Evolutionary conservation across 805 yeast species (phyloP).

Genomic region (Monosporozyma servazzii): DNA sequence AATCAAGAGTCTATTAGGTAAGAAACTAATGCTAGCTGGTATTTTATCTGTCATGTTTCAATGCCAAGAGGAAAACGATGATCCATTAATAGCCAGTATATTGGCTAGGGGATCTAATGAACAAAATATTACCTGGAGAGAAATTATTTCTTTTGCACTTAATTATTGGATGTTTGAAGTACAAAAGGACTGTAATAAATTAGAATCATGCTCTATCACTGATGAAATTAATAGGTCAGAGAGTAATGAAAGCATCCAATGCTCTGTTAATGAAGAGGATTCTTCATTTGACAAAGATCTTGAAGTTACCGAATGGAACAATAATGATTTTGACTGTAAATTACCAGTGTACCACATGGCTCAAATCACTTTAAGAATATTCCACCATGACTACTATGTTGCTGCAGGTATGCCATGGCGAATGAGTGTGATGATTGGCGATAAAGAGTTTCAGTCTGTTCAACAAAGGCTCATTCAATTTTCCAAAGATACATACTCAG

Average conservation of each 20-base stretch:
- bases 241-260: background rate
- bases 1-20: conserved; percentile 45
- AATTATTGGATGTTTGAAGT: conserved; percentile 49
- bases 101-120: conserved; percentile 9
- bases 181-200: conserved; percentile 11
- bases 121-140: conserved; percentile 53
- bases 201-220: conserved; percentile 3
- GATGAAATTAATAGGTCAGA: background rate
- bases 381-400: conserved; percentile 70
- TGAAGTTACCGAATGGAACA: conserved; percentile 20
- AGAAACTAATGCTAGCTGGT: conserved; percentile 58
- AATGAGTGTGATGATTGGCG: conserved; percentile 56
- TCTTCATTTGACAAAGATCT: conserved; percentile 1
- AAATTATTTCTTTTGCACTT: conserved; percentile 55
- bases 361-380: conserved; percentile 60
- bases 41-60: conserved; percentile 57
- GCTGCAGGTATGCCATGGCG: conserved; percentile 78
- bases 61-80: conserved; percentile 57
- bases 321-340: conserved; percentile 33
- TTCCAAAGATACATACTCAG: conserved; percentile 33
- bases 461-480: conserved; percentile 34
- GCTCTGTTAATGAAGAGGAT: background rate
- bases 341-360: conserved; percentile 65
- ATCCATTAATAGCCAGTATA: conserved; percentile 10
- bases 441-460: conserved; percentile 40